Base-by-base conservation (phyloP, 2,329 filamentous ascomycete genomes). In the Penicillium sclerotiorum region DNA sequence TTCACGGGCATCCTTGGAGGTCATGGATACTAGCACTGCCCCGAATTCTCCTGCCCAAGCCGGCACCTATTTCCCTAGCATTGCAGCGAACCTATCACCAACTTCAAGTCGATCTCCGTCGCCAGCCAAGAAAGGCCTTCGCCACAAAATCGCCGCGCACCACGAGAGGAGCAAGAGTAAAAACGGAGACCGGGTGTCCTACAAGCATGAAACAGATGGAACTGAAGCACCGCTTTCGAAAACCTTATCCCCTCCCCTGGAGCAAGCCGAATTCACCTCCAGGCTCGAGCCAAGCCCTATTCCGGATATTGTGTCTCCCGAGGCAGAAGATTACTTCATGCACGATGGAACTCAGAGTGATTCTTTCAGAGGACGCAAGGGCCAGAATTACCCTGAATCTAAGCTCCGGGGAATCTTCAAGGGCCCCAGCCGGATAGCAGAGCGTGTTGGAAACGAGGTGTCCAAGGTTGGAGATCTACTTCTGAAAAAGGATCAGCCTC, bases 391-490 rank as follows among this genome's bases (percentile, higher is more conserved):
- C 66, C 58, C 74, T 73, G 62, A 84, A 74, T 83, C 82, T 8
- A 84, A 82, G 28, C 77, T 90, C 8, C 83, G 86, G 35, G 84
- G 87, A 6, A 86, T 96, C 40, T 87, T 96, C 71, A 93, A 90
- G 71, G 86, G 85, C 0, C 62, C 63, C 2, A 82, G 84, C 42
- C 80, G 88, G 47, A 84, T 93, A 55, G 88, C 90, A 53, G 88
- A 83, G 23, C 80, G 90, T 23, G 81, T 95, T 2, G 80, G 82
- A n/a, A 79, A 77, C 53, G 84, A 87, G 60, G 78, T 85, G 7
- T 80, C 81, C 0, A 82, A 80, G 60, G 78, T 86, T 27, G 81
- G 82, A 13, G 82, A 84, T 42, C 75, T 81, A 36, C 80, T 86
- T 18, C 76, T 84, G 68, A 81, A 79, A 57, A 82, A 80, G 60